A percentile compares a stretch with the other conserved stretches of the same genome.
These are phyloP conservation scores for Xeromyces bisporus DNA, from an alignment of 495 filamentous ascomycete species.

Conservation along the genomic window DNA sequence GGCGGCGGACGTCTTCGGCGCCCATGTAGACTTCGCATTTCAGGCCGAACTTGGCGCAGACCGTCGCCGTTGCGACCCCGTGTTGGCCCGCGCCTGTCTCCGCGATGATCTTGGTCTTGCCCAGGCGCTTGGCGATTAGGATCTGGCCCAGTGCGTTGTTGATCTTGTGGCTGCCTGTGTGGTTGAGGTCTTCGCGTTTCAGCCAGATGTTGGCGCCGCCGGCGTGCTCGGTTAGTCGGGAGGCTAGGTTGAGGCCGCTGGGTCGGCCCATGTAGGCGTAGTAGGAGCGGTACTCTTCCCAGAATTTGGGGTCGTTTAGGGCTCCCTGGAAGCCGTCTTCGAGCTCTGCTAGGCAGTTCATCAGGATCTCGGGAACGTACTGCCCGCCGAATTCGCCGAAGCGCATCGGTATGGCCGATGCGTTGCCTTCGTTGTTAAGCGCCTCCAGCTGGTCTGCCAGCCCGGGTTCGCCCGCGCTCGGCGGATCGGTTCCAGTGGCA, in stretches of 20 bases:
- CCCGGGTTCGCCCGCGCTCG: constrained; percentile 40
- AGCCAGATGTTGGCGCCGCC: constrained; percentile 90
- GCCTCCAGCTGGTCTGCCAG: constrained; percentile 58
- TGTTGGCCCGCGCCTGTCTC: constrained; percentile 96
- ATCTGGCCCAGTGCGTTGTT: constrained; percentile 91
- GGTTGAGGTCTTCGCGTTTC: constrained; percentile 88
- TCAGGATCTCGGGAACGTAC: constrained; percentile 93
- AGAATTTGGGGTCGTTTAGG: constrained; percentile 75
- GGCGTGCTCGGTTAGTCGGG: constrained; percentile 71
- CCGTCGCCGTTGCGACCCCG: constrained; percentile 86
- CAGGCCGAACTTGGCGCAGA: constrained; percentile 94
- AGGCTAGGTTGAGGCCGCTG: constrained; percentile 75
- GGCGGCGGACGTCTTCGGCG: constrained; percentile 79
- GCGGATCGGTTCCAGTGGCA: constrained; percentile 42
- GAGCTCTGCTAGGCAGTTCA: constrained; percentile 87
- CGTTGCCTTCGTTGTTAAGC: constrained; percentile 38
- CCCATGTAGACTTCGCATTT: constrained; percentile 95
- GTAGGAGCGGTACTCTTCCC: constrained; percentile 92
- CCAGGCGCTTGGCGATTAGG: constrained; percentile 61
- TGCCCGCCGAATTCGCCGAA: constrained; percentile 98
- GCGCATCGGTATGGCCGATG: constrained; percentile 50
- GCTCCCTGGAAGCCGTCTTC: constrained; percentile 81
- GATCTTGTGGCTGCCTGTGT: constrained; percentile 82
- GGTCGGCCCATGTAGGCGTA: constrained; percentile 97
- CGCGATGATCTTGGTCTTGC: constrained; percentile 88